phyloP scores from a whole-genome alignment of 257 asterid genomes.

The Solanum ossicruentum region DNA sequence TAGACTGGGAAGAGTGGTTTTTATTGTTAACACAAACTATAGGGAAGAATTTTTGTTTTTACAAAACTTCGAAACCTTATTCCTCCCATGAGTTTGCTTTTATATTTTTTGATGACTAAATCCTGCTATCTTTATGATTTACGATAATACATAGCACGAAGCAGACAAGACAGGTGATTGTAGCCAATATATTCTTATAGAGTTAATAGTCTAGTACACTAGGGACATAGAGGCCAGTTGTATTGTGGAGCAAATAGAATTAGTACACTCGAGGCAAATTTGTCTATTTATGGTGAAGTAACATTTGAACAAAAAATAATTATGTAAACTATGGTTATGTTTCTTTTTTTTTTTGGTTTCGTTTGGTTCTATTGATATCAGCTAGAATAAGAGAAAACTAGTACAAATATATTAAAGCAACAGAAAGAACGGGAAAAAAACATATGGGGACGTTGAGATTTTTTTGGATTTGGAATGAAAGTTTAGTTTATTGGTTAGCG shows the following conservation, averaged over 20 bases:
- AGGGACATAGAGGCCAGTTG: background rate
- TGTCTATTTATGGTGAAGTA: background rate
- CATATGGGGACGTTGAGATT: background rate
- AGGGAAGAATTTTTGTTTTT: background rate
- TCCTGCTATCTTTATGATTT: no score
- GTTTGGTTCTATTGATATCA: background rate
- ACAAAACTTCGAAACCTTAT: background rate
- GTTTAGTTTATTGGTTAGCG: background rate
- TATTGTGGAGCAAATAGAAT: background rate
- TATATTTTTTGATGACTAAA: no score
- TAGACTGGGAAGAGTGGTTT: background rate
- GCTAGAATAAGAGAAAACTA: background rate
- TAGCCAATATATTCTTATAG: background rate
- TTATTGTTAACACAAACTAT: background rate
- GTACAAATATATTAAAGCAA: background rate
- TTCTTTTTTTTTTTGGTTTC: no score
- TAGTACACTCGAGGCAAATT: background rate
- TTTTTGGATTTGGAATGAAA: background rate
- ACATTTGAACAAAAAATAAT: background rate
- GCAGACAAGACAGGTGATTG: background rate
- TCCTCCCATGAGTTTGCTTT: no score
- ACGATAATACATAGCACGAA: no score
- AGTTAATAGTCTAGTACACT: background rate
- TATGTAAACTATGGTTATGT: background rate
- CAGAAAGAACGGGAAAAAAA: background rate